These are phyloP conservation scores for Drechslerella coelobrocha DNA, from an alignment of 2,329 filamentous ascomycete species.

Conservation along the genomic window DNA sequence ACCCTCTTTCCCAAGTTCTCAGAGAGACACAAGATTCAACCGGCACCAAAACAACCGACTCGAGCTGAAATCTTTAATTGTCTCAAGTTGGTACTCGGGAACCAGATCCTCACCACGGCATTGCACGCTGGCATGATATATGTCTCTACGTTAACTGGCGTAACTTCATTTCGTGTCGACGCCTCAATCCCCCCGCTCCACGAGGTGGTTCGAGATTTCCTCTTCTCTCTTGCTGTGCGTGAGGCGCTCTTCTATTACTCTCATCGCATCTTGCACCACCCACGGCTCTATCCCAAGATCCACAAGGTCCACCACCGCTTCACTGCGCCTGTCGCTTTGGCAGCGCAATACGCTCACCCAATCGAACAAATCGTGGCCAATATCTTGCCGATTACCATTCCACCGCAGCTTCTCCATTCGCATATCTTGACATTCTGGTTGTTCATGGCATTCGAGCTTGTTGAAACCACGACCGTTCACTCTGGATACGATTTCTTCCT, in stretches of 20 bases:
- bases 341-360: constrained; percentile 67
- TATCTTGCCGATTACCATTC: constrained; percentile 63
- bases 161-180: constrained; percentile 58
- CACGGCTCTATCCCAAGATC: constrained; percentile 62
- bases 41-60: constrained; percentile 63
- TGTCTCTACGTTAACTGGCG: constrained; percentile 52
- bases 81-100: constrained; percentile 60
- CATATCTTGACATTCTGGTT: constrained; percentile 65
- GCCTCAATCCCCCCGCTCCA: constrained; percentile 57
- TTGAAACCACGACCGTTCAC: constrained; percentile 65
- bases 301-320: constrained; percentile 68
- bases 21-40: constrained; percentile 65
- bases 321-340: constrained; percentile 65
- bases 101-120: constrained; percentile 60
- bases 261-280: constrained; percentile 65
- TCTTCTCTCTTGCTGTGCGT: constrained; percentile 60
- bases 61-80: constrained; percentile 61
- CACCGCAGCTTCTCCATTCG: constrained; percentile 60
- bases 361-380: constrained; percentile 66
- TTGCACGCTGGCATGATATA: constrained; percentile 56
- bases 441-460: constrained; percentile 62
- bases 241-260: constrained; percentile 66
- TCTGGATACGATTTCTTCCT: constrained; percentile 66
- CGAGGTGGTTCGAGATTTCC: constrained; percentile 60
- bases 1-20: constrained; percentile 62